phyloP scores from a whole-genome alignment of 1,139 yeast genomes.

The Wickerhamiella pararugosa region DNA sequence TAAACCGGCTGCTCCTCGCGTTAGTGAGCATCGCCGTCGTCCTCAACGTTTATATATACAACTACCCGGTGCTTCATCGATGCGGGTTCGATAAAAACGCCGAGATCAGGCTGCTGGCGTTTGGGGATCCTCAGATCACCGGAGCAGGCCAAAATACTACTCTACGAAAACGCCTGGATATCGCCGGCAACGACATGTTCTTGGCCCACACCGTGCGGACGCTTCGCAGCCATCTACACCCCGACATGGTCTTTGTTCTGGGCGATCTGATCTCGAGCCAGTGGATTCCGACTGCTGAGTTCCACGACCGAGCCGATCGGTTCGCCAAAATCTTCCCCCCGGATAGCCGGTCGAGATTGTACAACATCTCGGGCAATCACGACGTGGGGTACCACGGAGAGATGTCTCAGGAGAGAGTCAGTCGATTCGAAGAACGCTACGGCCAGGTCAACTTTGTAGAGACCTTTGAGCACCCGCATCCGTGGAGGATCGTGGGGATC shows the following conservation, averaged over 20 bases:
- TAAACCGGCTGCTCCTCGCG: background rate
- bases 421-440: constrained; percentile 54
- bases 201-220: constrained; percentile 65
- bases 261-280: constrained; percentile 93
- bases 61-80: constrained; percentile 39
- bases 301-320: constrained; percentile 59
- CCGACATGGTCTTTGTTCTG: constrained; percentile 74
- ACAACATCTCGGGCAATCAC: constrained; percentile 86
- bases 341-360: constrained; percentile 35
- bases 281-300: constrained; percentile 85
- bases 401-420: constrained; percentile 81
- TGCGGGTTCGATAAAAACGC: constrained; percentile 19
- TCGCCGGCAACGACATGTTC: constrained; percentile 75
- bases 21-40: constrained; percentile 28
- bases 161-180: constrained; percentile 64
- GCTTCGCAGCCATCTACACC: constrained; percentile 48
- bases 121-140: constrained; percentile 95
- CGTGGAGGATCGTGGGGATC: constrained; percentile 73
- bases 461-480: constrained; percentile 34
- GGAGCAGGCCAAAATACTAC: constrained; percentile 65
- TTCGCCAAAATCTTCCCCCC: constrained; percentile 23
- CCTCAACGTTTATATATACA: constrained; percentile 47
- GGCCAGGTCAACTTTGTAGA: constrained; percentile 78
- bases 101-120: constrained; percentile 35
- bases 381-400: constrained; percentile 95